Percentiles rank a stretch among this genome's conserved stretches.
Conservation (phyloP, 192 early-diverging fungal species). For the Coemansia sp. region DNA sequence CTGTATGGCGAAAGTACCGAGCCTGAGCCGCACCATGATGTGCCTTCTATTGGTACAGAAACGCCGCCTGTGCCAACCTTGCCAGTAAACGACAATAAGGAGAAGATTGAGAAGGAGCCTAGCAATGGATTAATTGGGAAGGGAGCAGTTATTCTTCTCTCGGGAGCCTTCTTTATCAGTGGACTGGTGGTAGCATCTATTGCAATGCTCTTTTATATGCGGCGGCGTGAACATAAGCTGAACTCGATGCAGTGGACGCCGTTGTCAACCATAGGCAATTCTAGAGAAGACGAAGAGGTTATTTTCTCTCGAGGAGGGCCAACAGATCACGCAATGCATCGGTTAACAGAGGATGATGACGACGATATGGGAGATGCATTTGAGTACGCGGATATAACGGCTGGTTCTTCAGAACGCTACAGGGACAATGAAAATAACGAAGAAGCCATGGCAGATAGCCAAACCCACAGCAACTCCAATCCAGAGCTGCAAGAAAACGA, state of each 20-base stretch:
- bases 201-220: constrained; percentile 35
- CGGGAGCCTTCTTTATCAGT: constrained; percentile 19
- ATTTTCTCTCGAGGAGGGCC: neutral
- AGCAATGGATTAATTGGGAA: constrained; percentile 6
- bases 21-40: constrained; percentile 17
- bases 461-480: constrained; percentile 15
- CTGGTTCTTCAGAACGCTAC: neutral
- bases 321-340: neutral
- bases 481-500: constrained; percentile 17
- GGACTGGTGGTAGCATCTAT: constrained; percentile 30
- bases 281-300: constrained; percentile 16
- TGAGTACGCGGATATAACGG: constrained; percentile 22
- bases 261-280: constrained; percentile 20
- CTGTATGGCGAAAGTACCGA: constrained; percentile 67
- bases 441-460: constrained; percentile 1
- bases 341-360: constrained; percentile 6
- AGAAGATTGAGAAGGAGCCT: neutral
- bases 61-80: constrained; percentile 1
- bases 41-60: constrained; percentile 1
- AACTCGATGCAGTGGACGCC: constrained; percentile 40
- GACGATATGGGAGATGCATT: constrained; percentile 30
- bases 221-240: constrained; percentile 36
- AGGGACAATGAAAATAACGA: constrained; percentile 10
- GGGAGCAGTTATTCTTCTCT: constrained; percentile 17
- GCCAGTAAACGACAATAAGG: neutral